These are phyloP conservation scores for Yarrowia hollandica DNA, from an alignment of 805 yeast genomes.

Conservation along the genomic window DNA sequence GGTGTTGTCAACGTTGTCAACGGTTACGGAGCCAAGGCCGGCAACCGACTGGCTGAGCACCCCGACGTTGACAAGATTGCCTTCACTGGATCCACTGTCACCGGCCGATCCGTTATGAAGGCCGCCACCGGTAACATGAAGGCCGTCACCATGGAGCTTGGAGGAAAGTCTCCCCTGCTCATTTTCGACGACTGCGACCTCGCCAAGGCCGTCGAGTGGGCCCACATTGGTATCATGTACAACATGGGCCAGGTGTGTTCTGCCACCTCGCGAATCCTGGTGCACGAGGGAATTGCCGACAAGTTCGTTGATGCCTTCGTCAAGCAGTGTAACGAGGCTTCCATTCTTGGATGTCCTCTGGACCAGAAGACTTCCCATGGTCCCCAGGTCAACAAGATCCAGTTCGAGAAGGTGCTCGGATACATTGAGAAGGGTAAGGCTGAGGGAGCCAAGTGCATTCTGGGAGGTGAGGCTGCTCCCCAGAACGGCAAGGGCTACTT, in stretches of 20 bases:
- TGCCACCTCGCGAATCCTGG: constrained; percentile 89
- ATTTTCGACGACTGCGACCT: constrained; percentile 84
- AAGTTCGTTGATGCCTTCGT: constrained; percentile 63
- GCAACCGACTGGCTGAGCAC: constrained; percentile 76
- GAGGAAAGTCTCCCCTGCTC: constrained; percentile 94
- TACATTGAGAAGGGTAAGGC: constrained; percentile 74
- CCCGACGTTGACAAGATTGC: constrained; percentile 85
- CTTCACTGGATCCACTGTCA: constrained; percentile 91
- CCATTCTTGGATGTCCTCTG: constrained; percentile 81
- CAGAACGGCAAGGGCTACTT: constrained; percentile 46
- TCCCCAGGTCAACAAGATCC: constrained; percentile 83
- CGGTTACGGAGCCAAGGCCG: constrained; percentile 84
- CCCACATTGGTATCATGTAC: constrained; percentile 80
- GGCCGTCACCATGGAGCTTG: constrained; percentile 90
- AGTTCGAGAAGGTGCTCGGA: constrained; percentile 71
- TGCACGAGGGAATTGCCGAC: constrained; percentile 83
- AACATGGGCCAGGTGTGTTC: constrained; percentile 96
- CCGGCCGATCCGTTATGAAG: constrained; percentile 81
- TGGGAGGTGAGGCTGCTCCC: constrained; percentile 77
- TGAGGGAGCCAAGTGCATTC: constrained; percentile 79
- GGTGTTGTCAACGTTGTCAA: constrained; percentile 87
- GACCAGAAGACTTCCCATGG: constrained; percentile 80
- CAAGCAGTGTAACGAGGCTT: constrained; percentile 49
- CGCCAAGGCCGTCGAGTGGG: constrained; percentile 70
- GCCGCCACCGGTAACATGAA: constrained; percentile 82